Percentiles rank a stretch among this genome's conserved stretches.
Evolutionary conservation across 1,284 basidiomycete genomes (phyloP).

Genomic region (Xerocomus amazonicus): DNA sequence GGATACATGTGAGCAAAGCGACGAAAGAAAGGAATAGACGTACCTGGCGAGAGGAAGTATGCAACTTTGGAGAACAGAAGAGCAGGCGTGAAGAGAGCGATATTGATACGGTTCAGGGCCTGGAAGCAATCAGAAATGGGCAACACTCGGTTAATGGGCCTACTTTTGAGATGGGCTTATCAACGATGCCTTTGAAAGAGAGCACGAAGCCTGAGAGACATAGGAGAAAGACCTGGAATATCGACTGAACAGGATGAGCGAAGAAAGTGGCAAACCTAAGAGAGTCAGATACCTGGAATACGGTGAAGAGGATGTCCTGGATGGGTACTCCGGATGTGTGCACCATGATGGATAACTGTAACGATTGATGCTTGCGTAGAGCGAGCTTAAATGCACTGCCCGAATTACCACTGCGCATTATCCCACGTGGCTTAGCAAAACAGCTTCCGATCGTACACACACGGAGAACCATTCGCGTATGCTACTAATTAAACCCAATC

Average conservation of each 20-base stretch:
- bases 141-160: slow-evolving; percentile 1
- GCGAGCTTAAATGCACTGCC: neutral
- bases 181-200: slow-evolving; percentile 75
- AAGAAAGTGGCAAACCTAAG: neutral
- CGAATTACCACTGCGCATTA: neutral
- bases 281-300: slow-evolving; percentile 21
- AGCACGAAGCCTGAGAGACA: slow-evolving; percentile 86
- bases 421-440: neutral
- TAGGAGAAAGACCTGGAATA: slow-evolving; percentile 84
- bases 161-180: slow-evolving; percentile 87
- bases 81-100: slow-evolving; percentile 89
- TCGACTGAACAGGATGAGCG: slow-evolving; percentile 54
- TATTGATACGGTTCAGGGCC: slow-evolving; percentile 77
- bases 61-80: slow-evolving; percentile 93
- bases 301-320: slow-evolving; percentile 21
- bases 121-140: slow-evolving; percentile 28
- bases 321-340: slow-evolving; percentile 6
- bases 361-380: neutral
- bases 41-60: slow-evolving; percentile 71
- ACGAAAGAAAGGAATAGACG: slow-evolving; percentile 10
- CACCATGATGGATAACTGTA: neutral
- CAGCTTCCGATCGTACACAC: neutral
- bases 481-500: no score
- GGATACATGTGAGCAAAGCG: slow-evolving; percentile 1
- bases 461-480: neutral